Base-by-base conservation (phyloP, 495 filamentous ascomycete species). In the Hypoxylon perforatum region DNA sequence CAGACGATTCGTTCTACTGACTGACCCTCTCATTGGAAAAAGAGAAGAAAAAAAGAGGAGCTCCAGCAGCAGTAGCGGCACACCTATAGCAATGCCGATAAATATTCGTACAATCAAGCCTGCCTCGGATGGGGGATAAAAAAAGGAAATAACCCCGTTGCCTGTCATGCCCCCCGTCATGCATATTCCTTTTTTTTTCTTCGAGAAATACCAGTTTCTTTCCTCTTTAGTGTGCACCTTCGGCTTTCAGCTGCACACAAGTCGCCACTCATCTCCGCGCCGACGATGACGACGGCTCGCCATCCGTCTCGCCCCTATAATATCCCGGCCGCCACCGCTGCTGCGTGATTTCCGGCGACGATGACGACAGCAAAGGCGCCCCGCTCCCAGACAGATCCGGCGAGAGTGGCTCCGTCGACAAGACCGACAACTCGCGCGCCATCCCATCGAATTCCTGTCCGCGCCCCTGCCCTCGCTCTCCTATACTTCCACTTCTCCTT, bases 211-310 rank as follows among this genome's bases (percentile, higher is more conserved):
- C n/a, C n/a, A 25, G 15, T 14, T 47, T 45, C 3, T 21, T 38
- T 35, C 6, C 19, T 28, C 23, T 45, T 42, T 41, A 36, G 6
- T 17, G 21, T 42, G 10, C 19, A 21, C 9, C 15, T 36, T 2
- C 44, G 3, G 30, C 30, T 33, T n/a, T 33, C 30, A 33, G 30
- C 8, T 33, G 30, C 30, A 33, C n/a, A n/a, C n/a, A 33, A 33
- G 7, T 9, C 30, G 7, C 30, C 30, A 10, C 30, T 33, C 30
- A 33, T 33, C 30, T 33, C 30, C 30, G 30, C 38, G n/a, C 54
- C 53, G 23, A 12, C n/a, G 12, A 12, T 35, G 12, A 44, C 8
- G 63, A 66, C 1, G 63, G 53, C 23, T 66, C 63, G 4, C 63
- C 63, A 8, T 22, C n/a, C 14, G 51, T 57, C 38, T 61, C 57